A percentile compares a stretch with the other conserved stretches of the same genome.
These are phyloP conservation scores for Tribonema minus DNA, from an alignment of 108 stramenopile genomes.

Conservation along the genomic window DNA sequence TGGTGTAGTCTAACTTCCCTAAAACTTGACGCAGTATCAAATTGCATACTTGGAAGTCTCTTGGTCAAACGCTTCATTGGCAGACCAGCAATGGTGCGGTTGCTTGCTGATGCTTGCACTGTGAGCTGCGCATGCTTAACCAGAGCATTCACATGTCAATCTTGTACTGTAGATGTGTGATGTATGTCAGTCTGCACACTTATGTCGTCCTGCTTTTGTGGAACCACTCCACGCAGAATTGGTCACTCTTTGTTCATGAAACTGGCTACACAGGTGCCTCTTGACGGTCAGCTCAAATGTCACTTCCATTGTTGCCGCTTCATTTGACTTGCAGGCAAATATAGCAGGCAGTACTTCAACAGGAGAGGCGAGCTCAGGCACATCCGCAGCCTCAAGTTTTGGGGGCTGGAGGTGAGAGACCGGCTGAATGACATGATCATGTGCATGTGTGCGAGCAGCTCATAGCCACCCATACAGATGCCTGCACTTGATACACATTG, in stretches of 20 bases:
- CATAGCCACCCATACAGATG: background rate
- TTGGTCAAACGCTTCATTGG: too few species aligned
- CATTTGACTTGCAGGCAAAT: conserved; percentile 61
- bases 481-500: background rate
- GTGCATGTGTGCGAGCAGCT: background rate
- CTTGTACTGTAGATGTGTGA: too few species aligned
- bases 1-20: too few species aligned
- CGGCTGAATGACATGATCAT: background rate
- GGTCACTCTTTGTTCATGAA: background rate
- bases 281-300: background rate
- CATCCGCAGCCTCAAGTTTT: conserved; percentile 93
- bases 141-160: too few species aligned
- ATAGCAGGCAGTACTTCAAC: conserved; percentile 91
- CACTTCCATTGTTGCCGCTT: background rate
- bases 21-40: too few species aligned
- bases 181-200: conserved; percentile 40
- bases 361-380: conserved; percentile 89
- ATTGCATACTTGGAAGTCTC: too few species aligned
- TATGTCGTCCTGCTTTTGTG: background rate
- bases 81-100: too few species aligned
- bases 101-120: background rate
- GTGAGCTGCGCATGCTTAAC: too few species aligned
- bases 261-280: background rate
- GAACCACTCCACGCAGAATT: background rate
- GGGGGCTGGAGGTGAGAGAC: conserved; percentile 86